These are phyloP conservation scores for Sporothrix sp. DNA, from an alignment of 2,329 filamentous ascomycete species.

Conservation along the genomic window DNA sequence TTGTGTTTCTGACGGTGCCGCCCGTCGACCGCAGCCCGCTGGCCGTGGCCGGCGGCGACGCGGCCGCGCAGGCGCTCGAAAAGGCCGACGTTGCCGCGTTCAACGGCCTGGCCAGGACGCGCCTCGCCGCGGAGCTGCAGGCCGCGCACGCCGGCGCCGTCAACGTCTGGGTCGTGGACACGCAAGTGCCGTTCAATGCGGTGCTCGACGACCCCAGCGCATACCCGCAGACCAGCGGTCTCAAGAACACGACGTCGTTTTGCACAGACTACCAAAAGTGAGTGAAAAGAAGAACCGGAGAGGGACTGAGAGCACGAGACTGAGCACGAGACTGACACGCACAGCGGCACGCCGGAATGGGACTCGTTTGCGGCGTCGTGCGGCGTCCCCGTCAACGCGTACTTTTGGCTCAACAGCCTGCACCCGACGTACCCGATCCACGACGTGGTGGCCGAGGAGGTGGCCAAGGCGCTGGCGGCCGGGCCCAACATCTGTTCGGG, in stretches of 20 bases:
- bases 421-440: constrained; percentile 57
- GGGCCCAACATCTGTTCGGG: constrained; percentile 35
- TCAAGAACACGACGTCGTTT: constrained; percentile 46
- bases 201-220: constrained; percentile 32
- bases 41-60: constrained; percentile 21
- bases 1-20: constrained; percentile 50
- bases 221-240: constrained; percentile 37
- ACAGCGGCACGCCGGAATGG: constrained; percentile 35
- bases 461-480: constrained; percentile 31
- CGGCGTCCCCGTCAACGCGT: constrained; percentile 47
- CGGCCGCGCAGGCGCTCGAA: constrained; percentile 23
- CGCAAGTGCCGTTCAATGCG: constrained; percentile 30
- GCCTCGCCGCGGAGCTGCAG: constrained; percentile 2
- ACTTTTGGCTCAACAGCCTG: constrained; percentile 54
- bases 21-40: constrained; percentile 34
- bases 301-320: too few relatives aligned
- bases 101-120: constrained; percentile 7
- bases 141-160: constrained; percentile 2
- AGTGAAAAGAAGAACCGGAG: constrained; percentile 20
- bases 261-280: constrained; percentile 46
- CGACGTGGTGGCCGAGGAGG: constrained; percentile 44
- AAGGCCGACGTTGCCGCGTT: constrained; percentile 13
- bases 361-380: constrained; percentile 37
- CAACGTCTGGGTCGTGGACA: constrained; percentile 29
- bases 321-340: background rate